A percentile compares a stretch with the other conserved stretches of the same genome.
phyloP scores from a whole-genome alignment of 225 moss, liverwort and hornwort genomes.

The Ulota crispa region DNA sequence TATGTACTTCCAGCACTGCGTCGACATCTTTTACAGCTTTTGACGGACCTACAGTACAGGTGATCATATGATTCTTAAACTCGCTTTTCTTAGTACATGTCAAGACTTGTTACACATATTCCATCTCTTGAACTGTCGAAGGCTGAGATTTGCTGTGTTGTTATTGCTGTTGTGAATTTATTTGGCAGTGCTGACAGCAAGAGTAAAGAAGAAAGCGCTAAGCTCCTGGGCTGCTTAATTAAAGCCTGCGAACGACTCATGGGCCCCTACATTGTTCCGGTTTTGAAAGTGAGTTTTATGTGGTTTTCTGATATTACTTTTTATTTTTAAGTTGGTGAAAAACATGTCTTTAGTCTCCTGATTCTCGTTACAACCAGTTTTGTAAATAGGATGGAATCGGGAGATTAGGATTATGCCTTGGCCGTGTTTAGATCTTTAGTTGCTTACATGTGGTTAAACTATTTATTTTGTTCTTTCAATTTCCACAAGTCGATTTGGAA shows the following conservation, averaged over 20 bases:
- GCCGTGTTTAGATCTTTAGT: not conserved
- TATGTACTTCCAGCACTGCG: constrained; percentile 98
- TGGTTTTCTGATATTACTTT: not conserved
- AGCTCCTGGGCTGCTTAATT: constrained; percentile 91
- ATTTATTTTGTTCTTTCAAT: not conserved
- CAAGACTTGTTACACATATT: not conserved
- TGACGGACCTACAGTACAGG: constrained; percentile 84
- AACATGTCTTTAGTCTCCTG: not conserved
- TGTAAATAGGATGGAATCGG: not conserved
- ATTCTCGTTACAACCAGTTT: not conserved
- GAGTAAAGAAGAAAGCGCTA: constrained; percentile 97
- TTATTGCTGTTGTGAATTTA: constrained; percentile 8
- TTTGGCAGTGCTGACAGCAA: constrained; percentile 86
- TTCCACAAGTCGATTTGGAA: not conserved
- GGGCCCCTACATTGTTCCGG: constrained; percentile 88
- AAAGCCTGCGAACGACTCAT: constrained; percentile 92
- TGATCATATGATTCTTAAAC: constrained; percentile 18
- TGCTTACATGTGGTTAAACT: not conserved
- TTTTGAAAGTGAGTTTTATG: constrained; percentile 62
- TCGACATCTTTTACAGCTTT: constrained; percentile 86
- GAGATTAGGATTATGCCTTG: not conserved
- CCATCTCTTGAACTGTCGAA: not conserved
- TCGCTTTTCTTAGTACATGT: not conserved
- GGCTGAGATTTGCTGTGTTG: not conserved
- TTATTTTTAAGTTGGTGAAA: not conserved